A percentile compares a stretch with the other conserved stretches of the same genome.
These are phyloP conservation scores for Cryptococcus sp. DNA, from an alignment of 1,284 basidiomycete genomes.

Conservation along the genomic window DNA sequence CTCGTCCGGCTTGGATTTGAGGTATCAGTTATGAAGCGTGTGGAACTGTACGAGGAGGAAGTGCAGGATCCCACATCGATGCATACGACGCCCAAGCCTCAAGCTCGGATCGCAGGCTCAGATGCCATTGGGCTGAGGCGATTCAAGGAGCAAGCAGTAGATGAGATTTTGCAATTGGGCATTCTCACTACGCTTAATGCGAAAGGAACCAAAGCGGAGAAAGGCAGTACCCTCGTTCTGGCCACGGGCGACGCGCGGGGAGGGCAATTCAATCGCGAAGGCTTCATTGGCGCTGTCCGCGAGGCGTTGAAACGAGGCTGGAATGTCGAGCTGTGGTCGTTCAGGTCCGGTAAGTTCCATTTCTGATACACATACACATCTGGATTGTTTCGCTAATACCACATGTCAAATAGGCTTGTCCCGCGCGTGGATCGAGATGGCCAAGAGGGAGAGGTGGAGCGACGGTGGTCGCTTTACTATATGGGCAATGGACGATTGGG, in stretches of 20 bases:
- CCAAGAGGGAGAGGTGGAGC: constrained; percentile 34
- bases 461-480: constrained; percentile 36
- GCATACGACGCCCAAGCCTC: constrained; percentile 23
- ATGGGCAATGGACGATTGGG: constrained; percentile 44
- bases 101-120: constrained; percentile 9
- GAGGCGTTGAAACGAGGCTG: constrained; percentile 80
- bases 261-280: constrained; percentile 83
- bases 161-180: constrained; percentile 82
- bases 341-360: constrained; percentile 34
- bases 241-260: constrained; percentile 87
- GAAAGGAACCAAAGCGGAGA: constrained; percentile 2
- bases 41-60: constrained; percentile 72
- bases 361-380: not conserved
- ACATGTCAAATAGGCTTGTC: constrained; percentile 26
- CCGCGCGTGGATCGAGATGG: constrained; percentile 33
- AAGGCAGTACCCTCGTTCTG: constrained; percentile 64
- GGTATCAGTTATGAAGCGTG: constrained; percentile 72
- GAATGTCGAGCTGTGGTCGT: constrained; percentile 71
- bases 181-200: constrained; percentile 70
- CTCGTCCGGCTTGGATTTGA: constrained; percentile 76
- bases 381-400: not conserved
- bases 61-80: constrained; percentile 30
- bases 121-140: constrained; percentile 37
- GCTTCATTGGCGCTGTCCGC: constrained; percentile 78
- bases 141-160: constrained; percentile 80